Conservation (phyloP, 257 asterid species). For the Fraxinus anomala region DNA sequence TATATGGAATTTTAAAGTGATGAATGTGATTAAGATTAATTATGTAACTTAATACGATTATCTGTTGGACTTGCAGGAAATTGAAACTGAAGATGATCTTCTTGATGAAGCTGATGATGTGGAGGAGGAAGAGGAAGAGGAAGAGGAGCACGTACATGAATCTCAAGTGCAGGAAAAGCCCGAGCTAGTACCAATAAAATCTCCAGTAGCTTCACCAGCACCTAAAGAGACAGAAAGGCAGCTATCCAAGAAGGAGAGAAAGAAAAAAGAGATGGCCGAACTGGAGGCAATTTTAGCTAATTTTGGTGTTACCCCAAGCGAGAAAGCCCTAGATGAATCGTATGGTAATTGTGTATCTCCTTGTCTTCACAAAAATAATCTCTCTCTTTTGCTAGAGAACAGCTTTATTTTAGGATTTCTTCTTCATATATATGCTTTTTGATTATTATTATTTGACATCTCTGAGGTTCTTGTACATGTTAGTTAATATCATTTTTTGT, state of each 20-base stretch:
- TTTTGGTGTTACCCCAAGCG: constrained; percentile 32
- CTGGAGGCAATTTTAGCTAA: constrained; percentile 58
- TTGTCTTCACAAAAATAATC: neutral
- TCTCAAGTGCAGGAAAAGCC: constrained; percentile 30
- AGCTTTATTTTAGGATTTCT: neutral
- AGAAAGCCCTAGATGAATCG: constrained; percentile 34
- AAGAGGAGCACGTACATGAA: constrained; percentile 43
- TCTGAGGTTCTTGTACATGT: neutral
- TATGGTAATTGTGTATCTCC: constrained; percentile 31
- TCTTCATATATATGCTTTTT: neutral
- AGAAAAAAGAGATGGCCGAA: constrained; percentile 60
- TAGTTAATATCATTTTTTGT: neutral
- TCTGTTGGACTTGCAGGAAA: constrained; percentile 38
- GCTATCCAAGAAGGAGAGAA: constrained; percentile 51
- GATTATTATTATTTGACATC: neutral
- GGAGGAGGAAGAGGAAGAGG: constrained; percentile 11
- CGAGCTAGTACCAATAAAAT: constrained; percentile 31
- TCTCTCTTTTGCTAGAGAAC: neutral
- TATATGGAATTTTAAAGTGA: neutral
- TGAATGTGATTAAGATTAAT: neutral
- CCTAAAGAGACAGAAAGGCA: constrained; percentile 53
- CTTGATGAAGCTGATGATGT: constrained; percentile 43
- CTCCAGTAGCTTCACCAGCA: constrained; percentile 37
- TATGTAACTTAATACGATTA: neutral
- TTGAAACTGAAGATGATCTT: constrained; percentile 49